Percentiles rank a stretch among this genome's conserved stretches.
These are phyloP conservation scores for Pichia exigua DNA, from an alignment of 805 yeast genomes.

Conservation along the genomic window DNA sequence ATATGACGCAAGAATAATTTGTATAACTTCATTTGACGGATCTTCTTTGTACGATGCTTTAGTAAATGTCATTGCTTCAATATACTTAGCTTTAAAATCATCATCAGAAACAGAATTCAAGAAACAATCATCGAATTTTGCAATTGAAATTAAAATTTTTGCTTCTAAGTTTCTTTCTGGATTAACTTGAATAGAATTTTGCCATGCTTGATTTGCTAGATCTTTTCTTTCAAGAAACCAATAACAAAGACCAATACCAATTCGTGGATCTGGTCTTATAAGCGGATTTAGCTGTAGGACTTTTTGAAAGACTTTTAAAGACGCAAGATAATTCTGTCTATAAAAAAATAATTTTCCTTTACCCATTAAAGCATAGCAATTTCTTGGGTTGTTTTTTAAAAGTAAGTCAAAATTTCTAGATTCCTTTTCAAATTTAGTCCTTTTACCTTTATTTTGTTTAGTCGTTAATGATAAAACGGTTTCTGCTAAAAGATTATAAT, in stretches of 20 bases:
- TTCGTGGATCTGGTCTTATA: constrained; percentile 82
- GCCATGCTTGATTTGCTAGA: constrained; percentile 79
- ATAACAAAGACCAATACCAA: constrained; percentile 90
- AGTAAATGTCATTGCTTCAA: constrained; percentile 46
- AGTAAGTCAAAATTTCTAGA: constrained; percentile 59
- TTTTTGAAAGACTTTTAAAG: constrained; percentile 79
- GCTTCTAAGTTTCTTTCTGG: constrained; percentile 48
- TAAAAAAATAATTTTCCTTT: constrained; percentile 75
- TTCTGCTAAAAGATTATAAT: constrained; percentile 52
- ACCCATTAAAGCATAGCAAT: constrained; percentile 71
- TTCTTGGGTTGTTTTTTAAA: constrained; percentile 45
- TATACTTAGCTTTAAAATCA: constrained; percentile 54
- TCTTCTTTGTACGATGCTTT: constrained; percentile 33
- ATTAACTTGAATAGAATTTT: constrained; percentile 61
- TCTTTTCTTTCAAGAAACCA: constrained; percentile 78
- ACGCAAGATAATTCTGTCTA: constrained; percentile 62
- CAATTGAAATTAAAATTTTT: constrained; percentile 55
- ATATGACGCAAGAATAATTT: constrained; percentile 60
- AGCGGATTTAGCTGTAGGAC: constrained; percentile 70
- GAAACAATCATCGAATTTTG: constrained; percentile 58
- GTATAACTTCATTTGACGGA: constrained; percentile 51
- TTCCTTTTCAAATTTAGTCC: constrained; percentile 63
- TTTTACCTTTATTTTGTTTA: constrained; percentile 51
- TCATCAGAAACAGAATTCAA: constrained; percentile 48
- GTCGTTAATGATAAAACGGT: constrained; percentile 60